phyloP scores from a whole-genome alignment of 495 filamentous ascomycete species.

The Penicillium egyptiacum region DNA sequence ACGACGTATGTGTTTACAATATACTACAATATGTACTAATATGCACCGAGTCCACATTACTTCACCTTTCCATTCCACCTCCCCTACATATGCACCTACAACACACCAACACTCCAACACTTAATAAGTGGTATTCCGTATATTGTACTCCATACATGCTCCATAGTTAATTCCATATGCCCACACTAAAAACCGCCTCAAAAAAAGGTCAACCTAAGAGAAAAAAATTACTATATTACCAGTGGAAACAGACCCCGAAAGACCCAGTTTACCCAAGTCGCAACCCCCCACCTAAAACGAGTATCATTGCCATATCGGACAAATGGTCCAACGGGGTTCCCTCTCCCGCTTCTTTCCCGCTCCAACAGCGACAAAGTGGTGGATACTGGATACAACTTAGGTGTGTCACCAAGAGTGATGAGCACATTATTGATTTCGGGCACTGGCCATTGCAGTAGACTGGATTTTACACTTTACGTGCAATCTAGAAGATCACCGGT shows the following conservation, averaged over 20 bases:
- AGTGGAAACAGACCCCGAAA: conserved; percentile 4
- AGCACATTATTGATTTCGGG: conserved; percentile 10
- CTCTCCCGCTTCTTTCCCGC: conserved; percentile 6
- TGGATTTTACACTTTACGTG: conserved; percentile 1
- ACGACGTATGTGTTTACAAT: not conserved
- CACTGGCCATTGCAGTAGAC: conserved; percentile 3
- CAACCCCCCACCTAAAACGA: not conserved
- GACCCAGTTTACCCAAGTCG: conserved; percentile 1
- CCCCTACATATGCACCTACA: not conserved
- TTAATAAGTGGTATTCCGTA: not conserved
- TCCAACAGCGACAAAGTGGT: not conserved
- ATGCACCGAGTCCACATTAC: conserved; percentile 1
- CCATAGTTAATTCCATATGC: not conserved
- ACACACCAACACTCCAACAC: not conserved
- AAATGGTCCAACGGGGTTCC: conserved; percentile 5
- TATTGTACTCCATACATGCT: not conserved
- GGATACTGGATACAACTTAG: not conserved
- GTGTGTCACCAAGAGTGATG: not conserved
- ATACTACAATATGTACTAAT: not conserved
- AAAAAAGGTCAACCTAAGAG: not conserved
- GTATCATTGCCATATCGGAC: conserved; percentile 12
- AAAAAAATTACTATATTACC: not conserved
- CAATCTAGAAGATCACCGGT: conserved; percentile 9
- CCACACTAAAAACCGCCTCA: not conserved
- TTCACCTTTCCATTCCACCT: not conserved